These are phyloP conservation scores for Millerozyma acaciae DNA, from an alignment of 805 yeast species.

Conservation along the genomic window DNA sequence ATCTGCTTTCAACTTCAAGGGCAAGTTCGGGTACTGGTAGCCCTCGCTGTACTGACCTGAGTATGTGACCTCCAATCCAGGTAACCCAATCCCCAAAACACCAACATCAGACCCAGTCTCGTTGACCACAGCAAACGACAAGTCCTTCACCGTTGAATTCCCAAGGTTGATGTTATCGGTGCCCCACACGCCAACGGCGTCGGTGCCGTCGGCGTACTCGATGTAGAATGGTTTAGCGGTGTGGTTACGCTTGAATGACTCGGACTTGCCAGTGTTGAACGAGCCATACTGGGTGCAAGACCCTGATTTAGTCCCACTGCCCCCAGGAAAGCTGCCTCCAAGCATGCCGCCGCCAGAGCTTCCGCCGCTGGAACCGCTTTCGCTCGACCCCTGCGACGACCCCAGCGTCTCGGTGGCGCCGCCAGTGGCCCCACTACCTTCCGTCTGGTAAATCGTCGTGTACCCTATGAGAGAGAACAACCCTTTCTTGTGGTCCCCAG, in stretches of 20 bases:
- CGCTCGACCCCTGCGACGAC: not conserved
- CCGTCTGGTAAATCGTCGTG: not conserved
- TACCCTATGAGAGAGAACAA: not conserved
- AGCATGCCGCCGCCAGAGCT: conserved; percentile 4
- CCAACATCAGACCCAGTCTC: conserved; percentile 61
- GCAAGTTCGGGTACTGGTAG: conserved; percentile 37
- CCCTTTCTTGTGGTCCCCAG: not conserved
- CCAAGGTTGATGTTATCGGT: conserved; percentile 56
- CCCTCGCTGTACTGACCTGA: conserved; percentile 2
- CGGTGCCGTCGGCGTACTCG: conserved; percentile 46
- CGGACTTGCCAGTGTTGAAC: conserved; percentile 39
- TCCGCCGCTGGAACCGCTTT: not conserved
- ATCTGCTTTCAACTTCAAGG: conserved; percentile 26
- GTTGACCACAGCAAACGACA: conserved; percentile 75
- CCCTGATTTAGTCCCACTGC: not conserved
- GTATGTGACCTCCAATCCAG: conserved; percentile 63
- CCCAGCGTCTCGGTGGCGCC: not conserved
- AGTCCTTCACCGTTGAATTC: conserved; percentile 41
- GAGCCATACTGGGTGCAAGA: conserved; percentile 48
- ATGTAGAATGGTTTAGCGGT: conserved; percentile 42
- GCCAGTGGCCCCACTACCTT: not conserved
- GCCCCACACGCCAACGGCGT: conserved; percentile 55
- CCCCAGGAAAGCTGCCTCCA: conserved; percentile 6
- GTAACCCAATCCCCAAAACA: conserved; percentile 70
- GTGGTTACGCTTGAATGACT: conserved; percentile 35